Evolutionary conservation across 371 early-diverging fungal genomes (phyloP).

Genomic region (Haplosporangium sp.): DNA sequence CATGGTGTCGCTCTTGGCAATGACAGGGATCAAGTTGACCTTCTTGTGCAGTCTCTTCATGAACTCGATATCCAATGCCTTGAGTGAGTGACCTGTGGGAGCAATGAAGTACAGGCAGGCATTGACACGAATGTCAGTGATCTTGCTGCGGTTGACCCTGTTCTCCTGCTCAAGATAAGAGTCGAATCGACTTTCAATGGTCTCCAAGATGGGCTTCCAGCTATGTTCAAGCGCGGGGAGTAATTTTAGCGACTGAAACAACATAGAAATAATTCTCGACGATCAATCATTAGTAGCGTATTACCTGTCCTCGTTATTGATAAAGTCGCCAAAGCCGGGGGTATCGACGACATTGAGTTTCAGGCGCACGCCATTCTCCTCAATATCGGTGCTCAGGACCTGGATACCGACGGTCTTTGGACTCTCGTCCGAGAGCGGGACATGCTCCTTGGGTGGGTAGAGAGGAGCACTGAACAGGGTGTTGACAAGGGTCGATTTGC

Average conservation of each 20-base stretch:
- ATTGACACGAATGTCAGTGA: slow-evolving; percentile 95
- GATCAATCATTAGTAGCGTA: not conserved
- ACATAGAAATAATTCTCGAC: not conserved
- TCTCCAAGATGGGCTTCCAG: slow-evolving; percentile 96
- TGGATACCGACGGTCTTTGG: slow-evolving; percentile 96
- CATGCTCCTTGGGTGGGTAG: slow-evolving; percentile 87
- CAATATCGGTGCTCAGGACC: slow-evolving; percentile 89
- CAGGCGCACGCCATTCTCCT: slow-evolving; percentile 92
- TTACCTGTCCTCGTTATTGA: slow-evolving; percentile 94
- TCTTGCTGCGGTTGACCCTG: slow-evolving; percentile 87
- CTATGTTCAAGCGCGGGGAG: slow-evolving; percentile 53
- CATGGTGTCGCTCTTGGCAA: slow-evolving; percentile 98
- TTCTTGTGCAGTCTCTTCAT: slow-evolving; percentile 94
- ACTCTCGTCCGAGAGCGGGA: slow-evolving; percentile 84
- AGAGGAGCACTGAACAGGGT: slow-evolving; percentile 96
- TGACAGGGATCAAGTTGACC: slow-evolving; percentile 98
- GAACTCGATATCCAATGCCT: slow-evolving; percentile 95
- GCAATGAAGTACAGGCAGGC: slow-evolving; percentile 98
- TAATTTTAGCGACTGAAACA: not conserved
- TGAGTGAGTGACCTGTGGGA: slow-evolving; percentile 94
- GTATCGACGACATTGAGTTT: slow-evolving; percentile 95
- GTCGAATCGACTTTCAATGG: slow-evolving; percentile 96
- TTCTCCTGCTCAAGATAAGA: slow-evolving; percentile 95
- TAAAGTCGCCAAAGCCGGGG: slow-evolving; percentile 95
- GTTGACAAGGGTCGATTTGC: slow-evolving; percentile 99